These are phyloP conservation scores for Irineochytrium annulatum DNA, from an alignment of 192 early-diverging fungal species.

Conservation along the genomic window DNA sequence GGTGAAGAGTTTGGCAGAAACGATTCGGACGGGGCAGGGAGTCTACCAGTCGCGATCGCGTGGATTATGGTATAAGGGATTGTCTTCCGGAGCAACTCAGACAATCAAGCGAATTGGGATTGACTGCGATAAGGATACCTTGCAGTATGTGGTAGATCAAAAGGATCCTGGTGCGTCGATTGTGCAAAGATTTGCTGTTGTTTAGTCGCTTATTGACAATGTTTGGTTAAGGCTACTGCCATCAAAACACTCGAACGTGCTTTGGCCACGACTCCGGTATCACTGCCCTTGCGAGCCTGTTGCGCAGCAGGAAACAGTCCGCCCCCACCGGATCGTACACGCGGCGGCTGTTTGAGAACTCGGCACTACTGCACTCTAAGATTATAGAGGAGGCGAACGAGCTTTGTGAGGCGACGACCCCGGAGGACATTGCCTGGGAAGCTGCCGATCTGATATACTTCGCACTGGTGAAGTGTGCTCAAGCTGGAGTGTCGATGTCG, in stretches of 20 bases:
- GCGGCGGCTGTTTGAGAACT: slow-evolving; percentile 78
- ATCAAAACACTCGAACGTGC: slow-evolving; percentile 84
- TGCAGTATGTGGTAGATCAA: slow-evolving; percentile 85
- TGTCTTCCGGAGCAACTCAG: slow-evolving; percentile 93
- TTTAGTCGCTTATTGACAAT: slow-evolving; percentile 10
- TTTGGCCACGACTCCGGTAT: slow-evolving; percentile 82
- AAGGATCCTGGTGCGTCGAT: slow-evolving; percentile 61
- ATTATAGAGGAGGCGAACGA: slow-evolving; percentile 95
- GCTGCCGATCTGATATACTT: slow-evolving; percentile 97
- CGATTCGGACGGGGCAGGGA: slow-evolving; percentile 73
- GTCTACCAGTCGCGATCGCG: slow-evolving; percentile 87
- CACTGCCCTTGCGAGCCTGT: slow-evolving; percentile 61
- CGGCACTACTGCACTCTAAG: slow-evolving; percentile 78
- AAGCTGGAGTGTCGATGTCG: slow-evolving; percentile 70
- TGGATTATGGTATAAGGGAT: slow-evolving; percentile 95
- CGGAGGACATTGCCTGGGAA: slow-evolving; percentile 88
- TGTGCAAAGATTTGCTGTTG: too few relatives aligned
- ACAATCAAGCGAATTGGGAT: slow-evolving; percentile 66
- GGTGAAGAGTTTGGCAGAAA: slow-evolving; percentile 73
- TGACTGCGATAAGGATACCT: slow-evolving; percentile 89
- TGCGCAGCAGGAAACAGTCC: slow-evolving; percentile 61
- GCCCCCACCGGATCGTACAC: slow-evolving; percentile 94
- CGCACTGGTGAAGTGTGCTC: slow-evolving; percentile 80
- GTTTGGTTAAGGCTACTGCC: slow-evolving; percentile 76
- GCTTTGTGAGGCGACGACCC: slow-evolving; percentile 70